Conservation (phyloP, 108 stramenopile genomes). For the Skeletonema tropicum region DNA sequence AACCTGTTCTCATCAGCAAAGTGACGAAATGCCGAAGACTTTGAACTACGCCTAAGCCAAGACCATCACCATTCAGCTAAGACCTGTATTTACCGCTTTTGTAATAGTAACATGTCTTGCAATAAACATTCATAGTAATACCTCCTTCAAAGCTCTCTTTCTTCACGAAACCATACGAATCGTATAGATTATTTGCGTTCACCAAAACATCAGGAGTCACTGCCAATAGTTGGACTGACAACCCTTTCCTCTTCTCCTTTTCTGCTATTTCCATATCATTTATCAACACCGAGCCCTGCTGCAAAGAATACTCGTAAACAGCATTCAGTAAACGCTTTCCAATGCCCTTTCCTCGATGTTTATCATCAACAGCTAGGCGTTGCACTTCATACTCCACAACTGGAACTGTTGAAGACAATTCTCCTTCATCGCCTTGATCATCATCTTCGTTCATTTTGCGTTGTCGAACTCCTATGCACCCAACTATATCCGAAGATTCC, state of each 20-base stretch:
- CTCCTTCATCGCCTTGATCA: not conserved
- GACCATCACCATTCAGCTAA: no score
- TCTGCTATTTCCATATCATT: not conserved
- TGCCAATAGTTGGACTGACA: constrained; percentile 41
- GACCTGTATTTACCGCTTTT: no score
- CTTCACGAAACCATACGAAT: constrained; percentile 43
- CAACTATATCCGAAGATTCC: constrained; percentile 35
- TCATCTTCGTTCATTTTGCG: constrained; percentile 24
- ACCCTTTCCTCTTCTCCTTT: not conserved
- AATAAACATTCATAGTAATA: constrained; percentile 42
- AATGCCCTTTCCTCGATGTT: constrained; percentile 59
- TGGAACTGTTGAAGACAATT: not conserved
- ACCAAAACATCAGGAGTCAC: constrained; percentile 56
- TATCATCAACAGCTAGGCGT: constrained; percentile 63
- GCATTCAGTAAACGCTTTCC: constrained; percentile 51
- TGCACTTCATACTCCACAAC: constrained; percentile 60
- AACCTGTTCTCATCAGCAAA: no score
- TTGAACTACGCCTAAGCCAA: no score
- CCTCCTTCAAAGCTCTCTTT: constrained; percentile 37
- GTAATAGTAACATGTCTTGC: constrained; percentile 11
- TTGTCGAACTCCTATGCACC: constrained; percentile 64
- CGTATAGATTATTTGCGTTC: constrained; percentile 58
- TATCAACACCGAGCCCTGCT: not conserved
- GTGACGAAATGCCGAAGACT: no score
- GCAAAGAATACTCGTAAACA: constrained; percentile 41